Conservation (phyloP, 768 basidiomycete species). For the Tricholoma terreum region DNA sequence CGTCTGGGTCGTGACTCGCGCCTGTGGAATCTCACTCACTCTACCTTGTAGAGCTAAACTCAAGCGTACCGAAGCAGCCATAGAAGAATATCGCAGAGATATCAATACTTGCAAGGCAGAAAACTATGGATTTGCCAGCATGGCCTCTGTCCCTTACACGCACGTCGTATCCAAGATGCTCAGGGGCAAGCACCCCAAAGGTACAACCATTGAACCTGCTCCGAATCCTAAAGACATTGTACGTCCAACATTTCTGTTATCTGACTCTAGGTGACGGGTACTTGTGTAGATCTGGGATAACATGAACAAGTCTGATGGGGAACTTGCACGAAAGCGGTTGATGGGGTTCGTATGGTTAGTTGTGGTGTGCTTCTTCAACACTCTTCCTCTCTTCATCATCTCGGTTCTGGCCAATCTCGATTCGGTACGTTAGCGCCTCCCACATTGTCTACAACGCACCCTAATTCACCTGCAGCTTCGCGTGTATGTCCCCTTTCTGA, state of each 20-base stretch:
- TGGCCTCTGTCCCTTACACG: slow-evolving; percentile 85
- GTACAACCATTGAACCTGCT: slow-evolving; percentile 67
- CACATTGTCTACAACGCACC: neutral
- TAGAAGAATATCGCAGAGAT: slow-evolving; percentile 68
- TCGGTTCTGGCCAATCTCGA: slow-evolving; percentile 90
- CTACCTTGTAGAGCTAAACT: slow-evolving; percentile 41
- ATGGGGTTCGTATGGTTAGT: slow-evolving; percentile 79
- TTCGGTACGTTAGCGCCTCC: slow-evolving; percentile 45
- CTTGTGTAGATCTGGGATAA: slow-evolving; percentile 80
- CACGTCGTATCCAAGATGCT: slow-evolving; percentile 80
- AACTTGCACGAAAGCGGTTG: slow-evolving; percentile 61
- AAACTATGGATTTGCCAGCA: slow-evolving; percentile 89
- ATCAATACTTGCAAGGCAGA: slow-evolving; percentile 77
- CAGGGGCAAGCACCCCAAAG: slow-evolving; percentile 65
- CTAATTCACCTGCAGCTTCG: slow-evolving; percentile 44
- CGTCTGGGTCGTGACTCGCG: neutral
- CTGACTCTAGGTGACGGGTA: neutral
- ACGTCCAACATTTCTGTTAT: slow-evolving; percentile 2
- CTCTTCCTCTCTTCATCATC: slow-evolving; percentile 85
- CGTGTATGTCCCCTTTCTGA: slow-evolving; percentile 70
- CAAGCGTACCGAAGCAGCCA: slow-evolving; percentile 67
- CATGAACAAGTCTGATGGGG: slow-evolving; percentile 67
- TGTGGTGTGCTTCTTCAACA: slow-evolving; percentile 90
- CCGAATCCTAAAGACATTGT: slow-evolving; percentile 91
- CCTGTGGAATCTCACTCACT: slow-evolving; percentile 1